Percentiles rank a stretch among this genome's conserved stretches.
Conservation (phyloP, 345 rosid genomes). For the Geranium rotundifolium region DNA sequence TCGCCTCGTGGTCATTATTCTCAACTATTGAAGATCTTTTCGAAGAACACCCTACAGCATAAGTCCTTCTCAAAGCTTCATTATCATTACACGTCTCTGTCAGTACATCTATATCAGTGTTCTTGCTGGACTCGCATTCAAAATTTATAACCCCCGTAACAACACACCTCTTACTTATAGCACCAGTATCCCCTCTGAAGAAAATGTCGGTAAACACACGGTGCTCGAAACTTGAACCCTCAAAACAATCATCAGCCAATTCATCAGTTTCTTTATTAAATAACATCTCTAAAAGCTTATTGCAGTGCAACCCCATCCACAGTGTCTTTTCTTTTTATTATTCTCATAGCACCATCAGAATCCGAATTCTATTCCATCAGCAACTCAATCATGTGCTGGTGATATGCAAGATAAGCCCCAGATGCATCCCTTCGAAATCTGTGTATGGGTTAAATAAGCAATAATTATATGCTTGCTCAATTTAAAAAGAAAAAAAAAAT, state of each 20-base stretch:
- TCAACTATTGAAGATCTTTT: constrained; percentile 26
- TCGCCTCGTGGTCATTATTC: constrained; percentile 20
- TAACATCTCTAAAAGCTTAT: constrained; percentile 26
- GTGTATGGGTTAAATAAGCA: background rate
- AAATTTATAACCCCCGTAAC: constrained; percentile 37
- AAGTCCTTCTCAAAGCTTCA: constrained; percentile 9
- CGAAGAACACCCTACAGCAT: constrained; percentile 13
- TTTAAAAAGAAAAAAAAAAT: too few relatives aligned
- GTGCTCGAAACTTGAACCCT: constrained; percentile 49
- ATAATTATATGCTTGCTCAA: too few relatives aligned
- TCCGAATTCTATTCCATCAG: too few relatives aligned
- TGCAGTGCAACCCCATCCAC: constrained; percentile 9
- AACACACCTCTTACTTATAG: constrained; percentile 33
- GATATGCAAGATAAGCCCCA: background rate
- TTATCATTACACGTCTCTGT: constrained; percentile 24
- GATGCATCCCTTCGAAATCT: background rate
- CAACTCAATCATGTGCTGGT: background rate
- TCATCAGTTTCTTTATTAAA: constrained; percentile 18
- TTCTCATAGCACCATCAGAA: background rate
- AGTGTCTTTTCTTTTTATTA: background rate
- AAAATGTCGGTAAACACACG: constrained; percentile 44
- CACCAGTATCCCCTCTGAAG: constrained; percentile 30
- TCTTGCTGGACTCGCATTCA: constrained; percentile 33
- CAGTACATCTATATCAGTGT: constrained; percentile 15
- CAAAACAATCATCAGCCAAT: constrained; percentile 38